These are phyloP conservation scores for Lentinula boryana DNA, from an alignment of 768 basidiomycete species.

Conservation along the genomic window DNA sequence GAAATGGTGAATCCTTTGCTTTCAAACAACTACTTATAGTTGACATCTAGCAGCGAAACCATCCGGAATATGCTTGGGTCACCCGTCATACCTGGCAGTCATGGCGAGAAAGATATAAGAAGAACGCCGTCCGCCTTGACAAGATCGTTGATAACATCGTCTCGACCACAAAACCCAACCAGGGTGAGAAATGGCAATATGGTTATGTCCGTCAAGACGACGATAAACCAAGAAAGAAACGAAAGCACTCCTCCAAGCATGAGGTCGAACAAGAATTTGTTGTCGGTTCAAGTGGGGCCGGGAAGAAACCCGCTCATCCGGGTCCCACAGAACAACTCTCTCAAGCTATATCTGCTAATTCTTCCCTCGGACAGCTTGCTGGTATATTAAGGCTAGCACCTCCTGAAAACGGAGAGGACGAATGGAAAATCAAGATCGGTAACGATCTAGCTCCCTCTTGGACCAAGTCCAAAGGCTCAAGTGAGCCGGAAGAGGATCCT, in stretches of 20 bases:
- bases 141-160: conserved; percentile 58
- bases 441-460: conserved; percentile 59
- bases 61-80: conserved; percentile 77
- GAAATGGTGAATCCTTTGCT: conserved; percentile 43
- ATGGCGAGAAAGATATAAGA: conserved; percentile 87
- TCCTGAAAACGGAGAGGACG: conserved; percentile 50
- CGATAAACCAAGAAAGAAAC: conserved; percentile 59
- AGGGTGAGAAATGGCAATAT: conserved; percentile 77
- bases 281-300: conserved; percentile 1
- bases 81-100: conserved; percentile 84
- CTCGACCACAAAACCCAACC: conserved; percentile 58
- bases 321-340: neutral
- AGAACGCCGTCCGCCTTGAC: conserved; percentile 67
- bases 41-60: conserved; percentile 36
- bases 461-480: conserved; percentile 53
- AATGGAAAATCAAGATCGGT: conserved; percentile 66
- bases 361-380: neutral
- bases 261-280: conserved; percentile 10
- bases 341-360: neutral
- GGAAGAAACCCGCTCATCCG: neutral
- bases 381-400: neutral
- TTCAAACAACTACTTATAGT: neutral
- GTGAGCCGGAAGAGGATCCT: conserved; percentile 23
- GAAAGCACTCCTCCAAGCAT: conserved; percentile 32
- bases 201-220: conserved; percentile 75